phyloP scores from a whole-genome alignment of 148 eudicot genomes.

The Chenopodium quinoa region DNA sequence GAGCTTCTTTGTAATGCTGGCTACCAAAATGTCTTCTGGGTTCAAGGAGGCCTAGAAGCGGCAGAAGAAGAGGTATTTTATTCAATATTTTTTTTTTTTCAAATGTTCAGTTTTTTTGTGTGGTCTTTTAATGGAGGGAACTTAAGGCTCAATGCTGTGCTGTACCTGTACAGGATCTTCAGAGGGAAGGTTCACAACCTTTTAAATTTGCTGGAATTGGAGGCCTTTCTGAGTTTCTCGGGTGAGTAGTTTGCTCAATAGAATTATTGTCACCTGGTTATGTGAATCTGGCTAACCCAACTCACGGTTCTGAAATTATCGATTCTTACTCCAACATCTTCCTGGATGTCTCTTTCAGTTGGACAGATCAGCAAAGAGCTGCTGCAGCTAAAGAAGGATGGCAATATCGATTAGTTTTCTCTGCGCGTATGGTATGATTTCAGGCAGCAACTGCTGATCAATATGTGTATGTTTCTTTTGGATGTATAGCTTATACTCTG shows the following conservation, averaged over 20 bases:
- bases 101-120: background rate
- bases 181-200: constrained; percentile 89
- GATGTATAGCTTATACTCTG: background rate
- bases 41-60: constrained; percentile 95
- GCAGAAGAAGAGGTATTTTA: constrained; percentile 86
- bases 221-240: constrained; percentile 90
- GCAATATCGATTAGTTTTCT: constrained; percentile 79
- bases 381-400: constrained; percentile 85
- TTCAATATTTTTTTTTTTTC: background rate
- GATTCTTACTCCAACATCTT: background rate
- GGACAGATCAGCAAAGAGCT: constrained; percentile 95
- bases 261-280: background rate
- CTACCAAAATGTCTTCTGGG: constrained; percentile 84
- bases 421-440: constrained; percentile 73
- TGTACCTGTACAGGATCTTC: constrained; percentile 63
- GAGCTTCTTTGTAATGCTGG: constrained; percentile 82
- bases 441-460: constrained; percentile 9
- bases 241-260: constrained; percentile 43
- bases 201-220: constrained; percentile 94
- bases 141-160: constrained; percentile 2
- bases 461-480: background rate
- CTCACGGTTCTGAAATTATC: background rate
- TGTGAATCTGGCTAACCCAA: background rate
- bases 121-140: background rate
- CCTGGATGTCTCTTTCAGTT: constrained; percentile 38